Conservation (phyloP, 75 land plant species). For the Sequoia sempervirens region DNA sequence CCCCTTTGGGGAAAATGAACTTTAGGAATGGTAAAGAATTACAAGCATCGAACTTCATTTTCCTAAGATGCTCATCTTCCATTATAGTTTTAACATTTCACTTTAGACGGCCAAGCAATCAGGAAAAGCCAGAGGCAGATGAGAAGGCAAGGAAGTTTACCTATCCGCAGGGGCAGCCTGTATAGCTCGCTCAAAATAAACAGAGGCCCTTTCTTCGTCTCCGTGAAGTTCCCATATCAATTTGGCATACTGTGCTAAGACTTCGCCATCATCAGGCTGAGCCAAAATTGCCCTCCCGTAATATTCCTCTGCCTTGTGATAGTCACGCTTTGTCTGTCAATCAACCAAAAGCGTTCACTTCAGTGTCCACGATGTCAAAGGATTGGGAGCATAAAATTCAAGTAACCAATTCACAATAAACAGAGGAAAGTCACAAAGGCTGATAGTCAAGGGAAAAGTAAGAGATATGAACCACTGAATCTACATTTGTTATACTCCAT, state of each 20-base stretch:
- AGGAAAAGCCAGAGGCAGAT: background rate
- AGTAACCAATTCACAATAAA: background rate
- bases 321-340: constrained; percentile 39
- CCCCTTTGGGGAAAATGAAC: background rate
- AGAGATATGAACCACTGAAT: background rate
- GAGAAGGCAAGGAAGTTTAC: constrained; percentile 16
- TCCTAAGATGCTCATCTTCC: background rate
- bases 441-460: background rate
- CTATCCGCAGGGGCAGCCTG: constrained; percentile 49
- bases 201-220: constrained; percentile 40
- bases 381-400: background rate
- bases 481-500: background rate
- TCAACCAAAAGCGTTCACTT: constrained; percentile 6
- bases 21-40: background rate
- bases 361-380: background rate
- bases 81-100: background rate
- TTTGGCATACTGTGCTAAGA: constrained; percentile 51
- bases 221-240: constrained; percentile 55
- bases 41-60: background rate
- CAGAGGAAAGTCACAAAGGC: background rate
- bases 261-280: constrained; percentile 53
- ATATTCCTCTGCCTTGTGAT: constrained; percentile 42
- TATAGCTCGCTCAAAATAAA: constrained; percentile 55
- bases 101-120: background rate
- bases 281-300: constrained; percentile 46